These are phyloP conservation scores for Russula griseocarnosa DNA, from an alignment of 768 basidiomycete species.

Conservation along the genomic window DNA sequence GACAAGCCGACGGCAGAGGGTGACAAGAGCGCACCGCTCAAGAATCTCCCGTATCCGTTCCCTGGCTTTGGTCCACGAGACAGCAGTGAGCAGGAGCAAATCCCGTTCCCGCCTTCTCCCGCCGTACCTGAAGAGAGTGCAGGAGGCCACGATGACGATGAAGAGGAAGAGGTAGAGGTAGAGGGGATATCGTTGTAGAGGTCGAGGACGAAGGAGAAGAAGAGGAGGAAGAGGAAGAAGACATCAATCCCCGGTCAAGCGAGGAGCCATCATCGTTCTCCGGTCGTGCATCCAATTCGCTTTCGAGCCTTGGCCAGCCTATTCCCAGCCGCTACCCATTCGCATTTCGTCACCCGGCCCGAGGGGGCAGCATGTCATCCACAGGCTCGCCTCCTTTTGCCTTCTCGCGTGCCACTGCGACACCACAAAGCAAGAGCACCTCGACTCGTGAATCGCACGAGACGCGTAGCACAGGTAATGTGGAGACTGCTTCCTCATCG, in stretches of 20 bases:
- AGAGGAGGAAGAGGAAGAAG: conserved; percentile 39
- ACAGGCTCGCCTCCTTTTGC: conserved; percentile 36
- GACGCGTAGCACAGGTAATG: conserved; percentile 52
- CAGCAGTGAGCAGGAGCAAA: conserved; percentile 51
- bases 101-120: conserved; percentile 74
- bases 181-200: conserved; percentile 34
- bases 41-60: conserved; percentile 69
- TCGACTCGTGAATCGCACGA: conserved; percentile 40
- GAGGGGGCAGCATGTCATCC: conserved; percentile 42
- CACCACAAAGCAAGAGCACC: conserved; percentile 35
- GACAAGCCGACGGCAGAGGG: conserved; percentile 33
- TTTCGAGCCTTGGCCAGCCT: conserved; percentile 82
- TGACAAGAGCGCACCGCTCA: conserved; percentile 49
- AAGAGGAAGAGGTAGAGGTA: conserved; percentile 28
- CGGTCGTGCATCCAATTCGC: conserved; percentile 47
- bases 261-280: conserved; percentile 59
- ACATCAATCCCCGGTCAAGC: conserved; percentile 34
- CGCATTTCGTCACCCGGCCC: conserved; percentile 53
- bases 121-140: conserved; percentile 38
- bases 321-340: conserved; percentile 68
- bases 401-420: conserved; percentile 32
- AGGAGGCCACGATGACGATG: conserved; percentile 31
- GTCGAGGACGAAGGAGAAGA: conserved; percentile 41
- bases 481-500: conserved; percentile 34
- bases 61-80: conserved; percentile 52